phyloP scores from a whole-genome alignment of 148 eudicot genomes.

The Euryodendron excelsum region DNA sequence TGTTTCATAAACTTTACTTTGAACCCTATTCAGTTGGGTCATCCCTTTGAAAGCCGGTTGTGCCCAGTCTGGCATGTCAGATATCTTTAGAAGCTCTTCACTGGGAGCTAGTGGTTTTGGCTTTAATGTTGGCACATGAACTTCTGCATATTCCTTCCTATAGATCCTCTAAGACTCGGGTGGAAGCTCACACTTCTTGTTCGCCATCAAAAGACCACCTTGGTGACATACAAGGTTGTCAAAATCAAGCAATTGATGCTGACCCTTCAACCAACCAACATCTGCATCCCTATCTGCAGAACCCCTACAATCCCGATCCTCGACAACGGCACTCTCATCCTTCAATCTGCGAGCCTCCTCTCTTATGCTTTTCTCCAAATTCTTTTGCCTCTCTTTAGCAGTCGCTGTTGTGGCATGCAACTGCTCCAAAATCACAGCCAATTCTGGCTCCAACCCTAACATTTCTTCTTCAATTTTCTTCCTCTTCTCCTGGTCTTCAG shows the following conservation, averaged over 20 bases:
- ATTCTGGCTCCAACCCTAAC: constrained; percentile 43
- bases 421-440: constrained; percentile 58
- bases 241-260: constrained; percentile 67
- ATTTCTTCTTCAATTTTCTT: constrained; percentile 63
- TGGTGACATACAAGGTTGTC: constrained; percentile 53
- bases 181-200: constrained; percentile 55
- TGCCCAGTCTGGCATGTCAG: constrained; percentile 69
- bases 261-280: constrained; percentile 59
- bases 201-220: constrained; percentile 65
- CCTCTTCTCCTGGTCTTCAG: constrained; percentile 59
- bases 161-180: constrained; percentile 49
- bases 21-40: constrained; percentile 63
- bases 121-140: constrained; percentile 64
- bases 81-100: constrained; percentile 52
- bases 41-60: constrained; percentile 64
- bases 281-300: constrained; percentile 51
- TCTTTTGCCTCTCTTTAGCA: constrained; percentile 68
- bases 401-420: constrained; percentile 70
- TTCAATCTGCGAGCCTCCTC: constrained; percentile 66
- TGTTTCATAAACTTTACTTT: constrained; percentile 63
- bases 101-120: constrained; percentile 47
- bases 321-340: constrained; percentile 45
- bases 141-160: constrained; percentile 61
- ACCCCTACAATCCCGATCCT: constrained; percentile 38
- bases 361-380: constrained; percentile 60